Percentiles rank a stretch among this genome's conserved stretches.
These are phyloP conservation scores for Cladophialophora chaetospira DNA, from an alignment of 2,329 filamentous ascomycete species.

Conservation along the genomic window DNA sequence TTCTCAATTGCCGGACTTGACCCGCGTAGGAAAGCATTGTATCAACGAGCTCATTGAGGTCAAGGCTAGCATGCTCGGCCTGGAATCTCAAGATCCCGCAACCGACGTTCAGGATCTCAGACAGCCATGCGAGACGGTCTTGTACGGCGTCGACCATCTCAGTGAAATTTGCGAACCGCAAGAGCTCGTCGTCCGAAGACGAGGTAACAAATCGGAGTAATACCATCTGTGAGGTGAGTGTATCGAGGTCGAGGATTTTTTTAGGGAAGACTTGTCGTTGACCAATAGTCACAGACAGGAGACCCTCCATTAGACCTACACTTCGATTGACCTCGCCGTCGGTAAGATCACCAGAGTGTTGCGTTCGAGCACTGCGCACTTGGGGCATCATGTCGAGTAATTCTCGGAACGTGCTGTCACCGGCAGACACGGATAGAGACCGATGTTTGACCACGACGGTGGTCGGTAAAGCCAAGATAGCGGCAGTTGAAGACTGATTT, in stretches of 20 bases:
- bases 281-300: conserved; percentile 59
- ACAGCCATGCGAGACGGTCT: conserved; percentile 59
- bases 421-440: conserved; percentile 41
- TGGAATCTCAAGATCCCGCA: conserved; percentile 67
- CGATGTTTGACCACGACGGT: conserved; percentile 33
- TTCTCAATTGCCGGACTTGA: conserved; percentile 50
- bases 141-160: conserved; percentile 28
- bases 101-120: conserved; percentile 66
- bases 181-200: background rate
- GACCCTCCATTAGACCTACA: conserved; percentile 81
- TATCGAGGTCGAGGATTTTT: conserved; percentile 36
- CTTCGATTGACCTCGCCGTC: conserved; percentile 76
- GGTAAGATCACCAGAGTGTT: conserved; percentile 83
- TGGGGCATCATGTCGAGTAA: conserved; percentile 71
- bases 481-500: conserved; percentile 70
- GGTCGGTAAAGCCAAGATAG: conserved; percentile 65
- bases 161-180: background rate
- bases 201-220: conserved; percentile 7
- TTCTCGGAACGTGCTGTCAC: conserved; percentile 77
- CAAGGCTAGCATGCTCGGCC: conserved; percentile 60
- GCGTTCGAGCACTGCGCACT: conserved; percentile 66
- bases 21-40: conserved; percentile 55
- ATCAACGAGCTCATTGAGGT: conserved; percentile 50
- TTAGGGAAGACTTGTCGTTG: conserved; percentile 43
- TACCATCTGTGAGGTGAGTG: conserved; percentile 29